phyloP scores from a whole-genome alignment of 345 rosid genomes.

The Euphorbia peplus region DNA sequence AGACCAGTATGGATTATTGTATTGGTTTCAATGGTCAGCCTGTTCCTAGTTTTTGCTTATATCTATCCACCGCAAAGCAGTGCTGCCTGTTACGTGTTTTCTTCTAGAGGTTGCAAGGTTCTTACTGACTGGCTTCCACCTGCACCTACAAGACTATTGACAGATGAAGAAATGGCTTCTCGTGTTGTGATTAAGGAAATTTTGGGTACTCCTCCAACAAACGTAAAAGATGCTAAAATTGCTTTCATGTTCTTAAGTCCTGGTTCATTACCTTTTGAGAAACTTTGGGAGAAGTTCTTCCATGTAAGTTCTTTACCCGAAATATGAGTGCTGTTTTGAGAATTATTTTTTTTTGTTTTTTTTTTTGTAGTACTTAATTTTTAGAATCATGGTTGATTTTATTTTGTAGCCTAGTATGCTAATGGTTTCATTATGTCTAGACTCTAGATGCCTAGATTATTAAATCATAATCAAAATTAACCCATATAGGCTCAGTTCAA shows the following conservation, averaged over 20 bases:
- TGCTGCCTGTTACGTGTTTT: slow-evolving; percentile 72
- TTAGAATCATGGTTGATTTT: no score
- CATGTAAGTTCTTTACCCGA: slow-evolving; percentile 36
- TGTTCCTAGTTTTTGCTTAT: slow-evolving; percentile 66
- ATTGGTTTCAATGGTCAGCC: slow-evolving; percentile 62
- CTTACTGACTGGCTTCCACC: slow-evolving; percentile 94
- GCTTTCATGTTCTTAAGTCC: slow-evolving; percentile 94
- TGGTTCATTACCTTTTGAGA: slow-evolving; percentile 85
- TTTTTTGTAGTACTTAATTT: background rate
- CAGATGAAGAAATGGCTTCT: slow-evolving; percentile 82
- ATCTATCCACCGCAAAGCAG: slow-evolving; percentile 76
- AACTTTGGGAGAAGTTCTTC: slow-evolving; percentile 88
- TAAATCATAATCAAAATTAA: no score
- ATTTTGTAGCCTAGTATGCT: no score
- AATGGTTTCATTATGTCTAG: no score
- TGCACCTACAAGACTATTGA: slow-evolving; percentile 59
- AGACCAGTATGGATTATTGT: slow-evolving; percentile 83
- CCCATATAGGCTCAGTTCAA: no score
- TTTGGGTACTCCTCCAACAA: slow-evolving; percentile 47
- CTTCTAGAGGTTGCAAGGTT: slow-evolving; percentile 80
- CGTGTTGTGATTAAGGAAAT: slow-evolving; percentile 71
- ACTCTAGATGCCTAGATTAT: no score
- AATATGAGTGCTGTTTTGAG: slow-evolving; percentile 1
- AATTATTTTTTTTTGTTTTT: no score
- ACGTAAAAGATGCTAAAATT: slow-evolving; percentile 55